These are phyloP conservation scores for Hippophae tibetana DNA, from an alignment of 306 rosid species.

Conservation along the genomic window DNA sequence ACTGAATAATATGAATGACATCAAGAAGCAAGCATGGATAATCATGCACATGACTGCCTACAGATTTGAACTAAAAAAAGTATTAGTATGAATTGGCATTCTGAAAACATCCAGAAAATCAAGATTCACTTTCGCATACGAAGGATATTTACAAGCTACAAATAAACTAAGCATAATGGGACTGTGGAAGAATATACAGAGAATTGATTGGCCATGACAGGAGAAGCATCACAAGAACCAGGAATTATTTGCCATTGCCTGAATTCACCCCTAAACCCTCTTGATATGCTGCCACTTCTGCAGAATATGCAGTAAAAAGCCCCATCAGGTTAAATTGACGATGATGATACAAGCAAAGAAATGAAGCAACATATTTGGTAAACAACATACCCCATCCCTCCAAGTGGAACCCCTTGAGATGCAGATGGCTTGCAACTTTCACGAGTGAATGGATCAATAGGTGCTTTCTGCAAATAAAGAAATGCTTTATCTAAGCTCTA, in stretches of 20 bases:
- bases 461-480: conserved; percentile 73
- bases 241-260: conserved; percentile 95
- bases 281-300: conserved; percentile 99
- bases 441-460: conserved; percentile 93
- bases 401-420: conserved; percentile 96
- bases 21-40: background rate
- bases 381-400: conserved; percentile 91
- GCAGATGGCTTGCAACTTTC: conserved; percentile 98
- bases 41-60: background rate
- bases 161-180: conserved; percentile 7
- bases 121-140: background rate
- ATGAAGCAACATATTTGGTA: conserved; percentile 6
- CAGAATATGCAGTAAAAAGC: conserved; percentile 13
- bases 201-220: conserved; percentile 97
- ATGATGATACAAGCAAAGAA: background rate
- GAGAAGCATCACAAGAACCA: conserved; percentile 75
- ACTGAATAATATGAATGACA: too few relatives aligned
- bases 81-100: background rate
- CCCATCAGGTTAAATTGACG: conserved; percentile 13
- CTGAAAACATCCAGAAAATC: background rate
- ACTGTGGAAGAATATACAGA: conserved; percentile 46
- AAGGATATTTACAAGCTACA: conserved; percentile 9
- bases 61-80: background rate
- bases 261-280: conserved; percentile 98
- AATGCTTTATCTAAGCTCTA: conserved; percentile 14